phyloP scores from a whole-genome alignment of 1,139 yeast genomes.

The Zygosaccharomyces sapae region DNA sequence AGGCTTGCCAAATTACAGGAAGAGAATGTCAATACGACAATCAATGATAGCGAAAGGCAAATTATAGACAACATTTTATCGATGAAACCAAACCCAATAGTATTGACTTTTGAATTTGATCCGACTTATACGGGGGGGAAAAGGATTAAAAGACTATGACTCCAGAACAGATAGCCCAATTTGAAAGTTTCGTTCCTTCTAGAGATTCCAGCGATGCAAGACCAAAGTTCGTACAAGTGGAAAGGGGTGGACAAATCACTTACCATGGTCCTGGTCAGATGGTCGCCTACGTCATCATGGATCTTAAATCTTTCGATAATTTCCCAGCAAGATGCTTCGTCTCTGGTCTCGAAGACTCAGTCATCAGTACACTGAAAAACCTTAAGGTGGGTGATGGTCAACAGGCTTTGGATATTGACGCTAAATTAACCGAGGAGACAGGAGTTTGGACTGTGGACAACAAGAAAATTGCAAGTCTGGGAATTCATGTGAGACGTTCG shows the following conservation, averaged over 20 bases:
- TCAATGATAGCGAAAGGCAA: constrained; percentile 46
- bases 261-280: constrained; percentile 96
- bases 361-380: constrained; percentile 49
- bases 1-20: constrained; percentile 42
- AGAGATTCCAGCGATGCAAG: constrained; percentile 37
- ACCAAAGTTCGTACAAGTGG: constrained; percentile 61
- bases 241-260: constrained; percentile 95
- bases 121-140: constrained; percentile 90
- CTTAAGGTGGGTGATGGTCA: constrained; percentile 26
- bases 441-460: constrained; percentile 76
- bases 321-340: constrained; percentile 76
- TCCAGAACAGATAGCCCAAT: constrained; percentile 34
- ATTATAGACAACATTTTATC: constrained; percentile 45
- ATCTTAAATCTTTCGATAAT: constrained; percentile 55
- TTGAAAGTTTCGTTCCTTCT: constrained; percentile 27
- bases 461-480: constrained; percentile 80
- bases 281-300: constrained; percentile 79
- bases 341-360: constrained; percentile 59
- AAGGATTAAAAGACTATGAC: constrained; percentile 55
- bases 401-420: constrained; percentile 41
- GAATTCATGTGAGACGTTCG: constrained; percentile 78
- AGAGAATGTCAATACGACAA: constrained; percentile 39
- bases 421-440: constrained; percentile 62
- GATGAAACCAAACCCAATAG: constrained; percentile 58
- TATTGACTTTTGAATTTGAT: constrained; percentile 75